Evolutionary conservation across 2,329 filamentous ascomycete genomes (phyloP).

Genomic region (Ascocoryne sarcoides): DNA sequence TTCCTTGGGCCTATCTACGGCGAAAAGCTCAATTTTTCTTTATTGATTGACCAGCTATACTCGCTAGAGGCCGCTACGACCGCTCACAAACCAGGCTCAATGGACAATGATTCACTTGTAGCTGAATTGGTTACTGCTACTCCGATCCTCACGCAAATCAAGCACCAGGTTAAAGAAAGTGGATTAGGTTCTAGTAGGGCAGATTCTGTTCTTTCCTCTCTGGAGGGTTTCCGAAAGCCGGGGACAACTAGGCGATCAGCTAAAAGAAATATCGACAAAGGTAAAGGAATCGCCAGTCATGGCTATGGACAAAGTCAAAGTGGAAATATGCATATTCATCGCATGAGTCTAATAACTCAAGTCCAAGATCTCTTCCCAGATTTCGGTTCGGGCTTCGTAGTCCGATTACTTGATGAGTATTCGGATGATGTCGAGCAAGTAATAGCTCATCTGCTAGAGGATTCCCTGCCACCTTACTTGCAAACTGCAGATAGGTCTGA

Average conservation of each 20-base stretch:
- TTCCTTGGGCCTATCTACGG: constrained; percentile 61
- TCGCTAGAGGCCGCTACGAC: constrained; percentile 65
- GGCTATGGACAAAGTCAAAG: constrained; percentile 27
- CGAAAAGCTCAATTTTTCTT: constrained; percentile 59
- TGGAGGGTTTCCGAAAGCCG: constrained; percentile 51
- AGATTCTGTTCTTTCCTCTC: constrained; percentile 49
- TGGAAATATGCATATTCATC: constrained; percentile 55
- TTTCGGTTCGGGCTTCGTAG: constrained; percentile 73
- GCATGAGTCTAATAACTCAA: constrained; percentile 75
- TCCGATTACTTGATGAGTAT: constrained; percentile 73
- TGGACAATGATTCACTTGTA: constrained; percentile 63
- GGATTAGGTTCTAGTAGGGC: constrained; percentile 45
- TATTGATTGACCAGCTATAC: constrained; percentile 77
- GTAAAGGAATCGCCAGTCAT: constrained; percentile 43
- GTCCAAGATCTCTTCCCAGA: constrained; percentile 92
- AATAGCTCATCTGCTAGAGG: constrained; percentile 72
- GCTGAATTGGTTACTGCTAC: constrained; percentile 75
- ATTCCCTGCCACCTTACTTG: constrained; percentile 62
- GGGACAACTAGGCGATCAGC: constrained; percentile 44
- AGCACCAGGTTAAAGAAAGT: constrained; percentile 42
- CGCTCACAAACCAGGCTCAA: constrained; percentile 46
- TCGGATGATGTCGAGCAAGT: constrained; percentile 68
- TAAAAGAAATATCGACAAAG: constrained; percentile 54
- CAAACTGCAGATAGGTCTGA: constrained; percentile 54
- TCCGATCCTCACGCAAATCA: constrained; percentile 58